Evolutionary conservation across 805 yeast species (phyloP).

Genomic region (Sugiyamaella smithiae): DNA sequence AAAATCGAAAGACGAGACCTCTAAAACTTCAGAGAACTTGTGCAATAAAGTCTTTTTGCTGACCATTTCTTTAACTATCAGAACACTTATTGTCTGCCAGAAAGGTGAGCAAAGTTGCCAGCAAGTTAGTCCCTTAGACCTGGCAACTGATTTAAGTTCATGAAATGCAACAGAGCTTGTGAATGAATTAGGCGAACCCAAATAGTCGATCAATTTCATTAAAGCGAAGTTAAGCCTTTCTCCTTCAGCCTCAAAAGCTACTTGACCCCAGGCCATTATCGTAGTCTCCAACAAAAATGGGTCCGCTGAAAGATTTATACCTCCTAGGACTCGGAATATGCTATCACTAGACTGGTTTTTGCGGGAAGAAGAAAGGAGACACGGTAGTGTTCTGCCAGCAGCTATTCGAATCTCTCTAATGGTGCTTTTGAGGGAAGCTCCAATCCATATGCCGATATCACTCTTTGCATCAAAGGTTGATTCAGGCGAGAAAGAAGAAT

Average conservation of each 20-base stretch:
- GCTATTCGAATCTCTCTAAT: slow-evolving; percentile 21
- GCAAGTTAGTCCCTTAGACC: slow-evolving; percentile 56
- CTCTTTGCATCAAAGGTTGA: slow-evolving; percentile 11
- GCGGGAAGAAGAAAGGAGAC: slow-evolving; percentile 7
- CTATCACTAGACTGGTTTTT: slow-evolving; percentile 6
- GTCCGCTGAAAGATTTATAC: slow-evolving; percentile 14
- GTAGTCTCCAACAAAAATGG: slow-evolving; percentile 28
- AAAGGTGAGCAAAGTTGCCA: slow-evolving; percentile 80
- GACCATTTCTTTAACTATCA: slow-evolving; percentile 53
- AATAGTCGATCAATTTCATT: slow-evolving; percentile 59
- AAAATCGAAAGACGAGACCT: slow-evolving; percentile 59
- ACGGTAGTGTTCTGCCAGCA: slow-evolving; percentile 19
- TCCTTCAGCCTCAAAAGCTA: slow-evolving; percentile 61
- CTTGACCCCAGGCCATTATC: slow-evolving; percentile 54
- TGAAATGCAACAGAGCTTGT: slow-evolving; percentile 68
- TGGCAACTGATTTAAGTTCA: slow-evolving; percentile 57
- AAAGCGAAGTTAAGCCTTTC: slow-evolving; percentile 66
- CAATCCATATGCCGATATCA: slow-evolving; percentile 19
- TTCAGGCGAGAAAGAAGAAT: slow-evolving; percentile 13
- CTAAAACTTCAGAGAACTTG: slow-evolving; percentile 62
- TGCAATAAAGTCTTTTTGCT: slow-evolving; percentile 53
- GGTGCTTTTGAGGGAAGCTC: slow-evolving; percentile 21
- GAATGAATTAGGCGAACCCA: slow-evolving; percentile 64
- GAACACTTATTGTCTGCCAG: slow-evolving; percentile 66
- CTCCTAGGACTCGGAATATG: slow-evolving; percentile 15